Percentiles rank a stretch among this genome's conserved stretches.
Conservation (phyloP, 345 rosid genomes). For the Citrus reticulata region DNA sequence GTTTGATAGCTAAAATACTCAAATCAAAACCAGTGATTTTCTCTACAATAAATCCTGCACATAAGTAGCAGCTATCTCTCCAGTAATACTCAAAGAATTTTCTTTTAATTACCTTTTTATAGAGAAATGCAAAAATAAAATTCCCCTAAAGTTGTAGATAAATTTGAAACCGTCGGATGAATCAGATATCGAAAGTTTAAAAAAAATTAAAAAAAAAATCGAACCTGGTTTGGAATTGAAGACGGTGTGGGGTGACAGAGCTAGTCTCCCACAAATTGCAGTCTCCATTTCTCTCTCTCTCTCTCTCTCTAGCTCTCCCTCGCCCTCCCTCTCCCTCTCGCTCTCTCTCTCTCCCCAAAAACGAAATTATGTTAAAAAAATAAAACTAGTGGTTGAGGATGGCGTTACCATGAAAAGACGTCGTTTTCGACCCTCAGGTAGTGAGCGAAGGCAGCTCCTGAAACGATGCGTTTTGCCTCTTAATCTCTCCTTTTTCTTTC, state of each 20-base stretch:
- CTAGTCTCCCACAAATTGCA: slow-evolving; percentile 67
- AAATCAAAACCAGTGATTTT: background rate
- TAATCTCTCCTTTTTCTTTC: background rate
- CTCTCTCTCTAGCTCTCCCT: background rate
- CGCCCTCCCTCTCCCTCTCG: slow-evolving; percentile 6
- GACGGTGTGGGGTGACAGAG: slow-evolving; percentile 66
- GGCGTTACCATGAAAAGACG: background rate
- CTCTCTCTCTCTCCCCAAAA: slow-evolving; percentile 12
- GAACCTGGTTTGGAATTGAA: slow-evolving; percentile 59
- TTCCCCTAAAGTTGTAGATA: background rate
- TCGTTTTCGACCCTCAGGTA: background rate
- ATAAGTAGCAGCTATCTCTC: background rate
- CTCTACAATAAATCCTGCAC: background rate
- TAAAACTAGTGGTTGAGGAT: slow-evolving; percentile 6
- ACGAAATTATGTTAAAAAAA: background rate
- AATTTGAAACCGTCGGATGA: slow-evolving; percentile 4
- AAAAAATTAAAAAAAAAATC: background rate
- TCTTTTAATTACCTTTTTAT: too few relatives aligned
- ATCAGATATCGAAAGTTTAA: background rate
- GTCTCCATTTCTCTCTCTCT: slow-evolving; percentile 47
- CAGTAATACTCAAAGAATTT: background rate
- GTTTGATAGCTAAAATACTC: background rate
- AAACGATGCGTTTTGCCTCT: slow-evolving; percentile 13
- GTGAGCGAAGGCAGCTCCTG: background rate
- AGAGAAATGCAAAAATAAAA: too few relatives aligned